These are phyloP conservation scores for Boletus sensibilis DNA, from an alignment of 768 basidiomycete genomes.

Conservation along the genomic window DNA sequence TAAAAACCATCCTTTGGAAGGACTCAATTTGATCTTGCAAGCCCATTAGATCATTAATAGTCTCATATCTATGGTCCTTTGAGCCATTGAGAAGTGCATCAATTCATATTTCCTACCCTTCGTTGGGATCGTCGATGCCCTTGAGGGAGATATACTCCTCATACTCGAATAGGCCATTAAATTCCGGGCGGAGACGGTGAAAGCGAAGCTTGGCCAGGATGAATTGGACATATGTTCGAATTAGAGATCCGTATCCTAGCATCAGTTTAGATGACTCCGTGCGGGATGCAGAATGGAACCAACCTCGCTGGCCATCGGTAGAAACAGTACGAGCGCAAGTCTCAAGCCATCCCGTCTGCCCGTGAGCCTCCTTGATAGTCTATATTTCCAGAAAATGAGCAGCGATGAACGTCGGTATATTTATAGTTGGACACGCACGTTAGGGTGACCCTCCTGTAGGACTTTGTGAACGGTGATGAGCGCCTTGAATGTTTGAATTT, in stretches of 20 bases:
- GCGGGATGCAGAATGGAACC: background rate
- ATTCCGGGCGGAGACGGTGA: conserved; percentile 93
- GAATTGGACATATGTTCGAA: conserved; percentile 95
- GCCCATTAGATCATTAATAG: conserved; percentile 95
- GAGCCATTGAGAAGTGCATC: conserved; percentile 8
- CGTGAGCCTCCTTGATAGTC: conserved; percentile 96
- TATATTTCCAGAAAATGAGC: conserved; percentile 34
- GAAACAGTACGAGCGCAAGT: conserved; percentile 92
- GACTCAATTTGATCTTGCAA: conserved; percentile 98
- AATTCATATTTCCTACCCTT: conserved; percentile 65
- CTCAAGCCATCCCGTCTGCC: conserved; percentile 97
- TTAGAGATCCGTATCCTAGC: conserved; percentile 87
- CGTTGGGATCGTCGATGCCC: conserved; percentile 97
- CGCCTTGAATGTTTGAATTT: conserved; percentile 97
- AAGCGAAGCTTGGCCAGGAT: conserved; percentile 94
- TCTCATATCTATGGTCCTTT: conserved; percentile 74
- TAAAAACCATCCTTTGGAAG: conserved; percentile 97
- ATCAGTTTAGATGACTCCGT: conserved; percentile 5
- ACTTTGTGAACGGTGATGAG: conserved; percentile 98
- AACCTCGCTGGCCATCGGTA: conserved; percentile 74
- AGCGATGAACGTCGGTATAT: conserved; percentile 1
- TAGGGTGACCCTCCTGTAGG: conserved; percentile 94
- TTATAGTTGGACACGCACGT: conserved; percentile 47
- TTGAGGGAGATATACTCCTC: conserved; percentile 97
- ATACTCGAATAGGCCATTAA: conserved; percentile 98